A percentile compares a stretch with the other conserved stretches of the same genome.
Evolutionary conservation across 768 basidiomycete genomes (phyloP).

Genomic region (Gymnopilus junonius): DNA sequence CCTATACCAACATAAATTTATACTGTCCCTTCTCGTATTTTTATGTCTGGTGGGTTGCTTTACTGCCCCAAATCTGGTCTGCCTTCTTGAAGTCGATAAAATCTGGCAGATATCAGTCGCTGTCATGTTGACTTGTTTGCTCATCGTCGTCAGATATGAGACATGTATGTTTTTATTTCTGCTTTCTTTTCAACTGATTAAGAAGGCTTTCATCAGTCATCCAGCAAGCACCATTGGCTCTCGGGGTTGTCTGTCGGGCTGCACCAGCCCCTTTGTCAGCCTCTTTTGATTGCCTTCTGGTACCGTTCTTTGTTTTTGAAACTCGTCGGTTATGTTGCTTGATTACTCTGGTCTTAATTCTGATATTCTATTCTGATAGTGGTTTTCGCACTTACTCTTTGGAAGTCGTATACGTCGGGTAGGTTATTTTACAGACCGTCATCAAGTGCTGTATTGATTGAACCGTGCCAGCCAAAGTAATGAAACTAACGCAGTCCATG

Average conservation of each 20-base stretch:
- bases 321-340: slow-evolving; percentile 16
- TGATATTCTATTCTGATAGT: slow-evolving; percentile 9
- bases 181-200: neutral
- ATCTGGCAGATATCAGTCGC: slow-evolving; percentile 17
- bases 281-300: slow-evolving; percentile 27
- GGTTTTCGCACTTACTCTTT: slow-evolving; percentile 25
- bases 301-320: slow-evolving; percentile 25
- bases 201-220: slow-evolving; percentile 14
- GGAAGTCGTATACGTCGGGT: slow-evolving; percentile 25
- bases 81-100: neutral
- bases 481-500: slow-evolving; percentile 7
- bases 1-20: slow-evolving; percentile 23
- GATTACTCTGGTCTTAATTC: neutral
- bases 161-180: slow-evolving; percentile 17
- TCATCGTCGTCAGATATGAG: slow-evolving; percentile 21
- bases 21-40: slow-evolving; percentile 17
- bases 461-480: neutral
- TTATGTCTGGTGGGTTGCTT: slow-evolving; percentile 22
- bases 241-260: slow-evolving; percentile 26
- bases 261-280: slow-evolving; percentile 22
- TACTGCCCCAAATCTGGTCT: neutral
- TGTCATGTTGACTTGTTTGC: slow-evolving; percentile 25
- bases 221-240: slow-evolving; percentile 19
- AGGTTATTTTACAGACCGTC: neutral
- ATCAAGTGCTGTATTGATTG: neutral